A percentile compares a stretch with the other conserved stretches of the same genome.
Evolutionary conservation across 257 asterid genomes (phyloP).

Genomic region (Thymus quinquecostatus): DNA sequence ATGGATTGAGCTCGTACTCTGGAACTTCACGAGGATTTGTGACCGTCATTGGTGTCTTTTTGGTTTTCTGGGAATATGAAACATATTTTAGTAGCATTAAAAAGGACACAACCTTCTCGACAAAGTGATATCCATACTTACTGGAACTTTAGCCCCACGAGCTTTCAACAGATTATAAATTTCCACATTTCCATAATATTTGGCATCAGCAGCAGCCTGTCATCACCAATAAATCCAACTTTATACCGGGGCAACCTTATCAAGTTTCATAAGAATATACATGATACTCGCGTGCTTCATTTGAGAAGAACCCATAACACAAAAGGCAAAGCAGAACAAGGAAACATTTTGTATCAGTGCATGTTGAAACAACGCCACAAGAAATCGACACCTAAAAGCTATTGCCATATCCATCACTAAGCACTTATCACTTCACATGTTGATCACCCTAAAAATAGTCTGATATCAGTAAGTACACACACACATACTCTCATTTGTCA

Average conservation of each 20-base stretch:
- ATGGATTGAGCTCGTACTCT: slow-evolving; percentile 94
- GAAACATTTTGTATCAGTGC: slow-evolving; percentile 3
- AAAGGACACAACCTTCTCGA: slow-evolving; percentile 21
- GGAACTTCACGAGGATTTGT: slow-evolving; percentile 98
- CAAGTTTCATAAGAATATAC: slow-evolving; percentile 13
- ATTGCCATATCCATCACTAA: neutral
- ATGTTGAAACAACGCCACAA: neutral
- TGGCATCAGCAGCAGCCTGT: slow-evolving; percentile 99
- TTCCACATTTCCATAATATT: slow-evolving; percentile 82
- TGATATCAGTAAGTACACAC: neutral
- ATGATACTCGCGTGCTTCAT: neutral
- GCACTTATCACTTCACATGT: neutral
- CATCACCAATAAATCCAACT: slow-evolving; percentile 21
- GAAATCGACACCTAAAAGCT: neutral
- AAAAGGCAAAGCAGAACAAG: slow-evolving; percentile 3
- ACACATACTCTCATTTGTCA: too few relatives aligned
- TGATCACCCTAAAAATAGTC: neutral
- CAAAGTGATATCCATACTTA: slow-evolving; percentile 41
- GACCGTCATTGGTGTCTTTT: slow-evolving; percentile 95
- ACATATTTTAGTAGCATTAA: slow-evolving; percentile 36
- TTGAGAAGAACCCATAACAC: neutral
- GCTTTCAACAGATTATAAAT: slow-evolving; percentile 85
- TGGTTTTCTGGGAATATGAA: slow-evolving; percentile 74
- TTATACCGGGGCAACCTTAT: neutral
- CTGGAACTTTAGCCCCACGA: slow-evolving; percentile 93